Percentiles rank a stretch among this genome's conserved stretches.
These are phyloP conservation scores for Cucurbita argyrosperma DNA, from an alignment of 306 rosid genomes.

Conservation along the genomic window DNA sequence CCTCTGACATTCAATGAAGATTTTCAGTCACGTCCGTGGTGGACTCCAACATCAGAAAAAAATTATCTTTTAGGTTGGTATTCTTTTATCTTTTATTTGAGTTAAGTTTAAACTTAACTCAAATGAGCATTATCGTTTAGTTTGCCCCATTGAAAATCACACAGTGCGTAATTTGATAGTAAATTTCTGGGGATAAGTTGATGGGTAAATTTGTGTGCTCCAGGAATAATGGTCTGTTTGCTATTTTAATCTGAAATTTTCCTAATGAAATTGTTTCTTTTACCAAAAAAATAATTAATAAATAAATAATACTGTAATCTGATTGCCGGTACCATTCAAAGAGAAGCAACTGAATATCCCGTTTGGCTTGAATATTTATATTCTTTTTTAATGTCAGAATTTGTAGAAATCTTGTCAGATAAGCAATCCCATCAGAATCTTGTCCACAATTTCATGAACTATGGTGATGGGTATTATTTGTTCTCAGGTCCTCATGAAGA, in stretches of 20 bases:
- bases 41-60: constrained; percentile 81
- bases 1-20: constrained; percentile 87
- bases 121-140: background rate
- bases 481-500: constrained; percentile 33
- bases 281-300: too few relatives aligned
- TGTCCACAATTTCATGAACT: background rate
- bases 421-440: background rate
- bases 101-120: background rate
- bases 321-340: background rate
- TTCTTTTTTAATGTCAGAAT: background rate
- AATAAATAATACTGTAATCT: background rate
- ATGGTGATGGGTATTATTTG: background rate
- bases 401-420: background rate
- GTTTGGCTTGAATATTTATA: background rate
- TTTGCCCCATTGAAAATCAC: background rate
- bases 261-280: too few relatives aligned
- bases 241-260: background rate
- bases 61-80: constrained; percentile 80
- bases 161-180: background rate
- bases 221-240: background rate
- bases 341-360: background rate
- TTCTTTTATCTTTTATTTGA: background rate
- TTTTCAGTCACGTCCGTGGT: constrained; percentile 81
- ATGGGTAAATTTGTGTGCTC: background rate
- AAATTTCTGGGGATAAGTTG: constrained; percentile 2